A percentile compares a stretch with the other conserved stretches of the same genome.
phyloP scores from a whole-genome alignment of 1,139 yeast species.

The Geotrichum australiense region DNA sequence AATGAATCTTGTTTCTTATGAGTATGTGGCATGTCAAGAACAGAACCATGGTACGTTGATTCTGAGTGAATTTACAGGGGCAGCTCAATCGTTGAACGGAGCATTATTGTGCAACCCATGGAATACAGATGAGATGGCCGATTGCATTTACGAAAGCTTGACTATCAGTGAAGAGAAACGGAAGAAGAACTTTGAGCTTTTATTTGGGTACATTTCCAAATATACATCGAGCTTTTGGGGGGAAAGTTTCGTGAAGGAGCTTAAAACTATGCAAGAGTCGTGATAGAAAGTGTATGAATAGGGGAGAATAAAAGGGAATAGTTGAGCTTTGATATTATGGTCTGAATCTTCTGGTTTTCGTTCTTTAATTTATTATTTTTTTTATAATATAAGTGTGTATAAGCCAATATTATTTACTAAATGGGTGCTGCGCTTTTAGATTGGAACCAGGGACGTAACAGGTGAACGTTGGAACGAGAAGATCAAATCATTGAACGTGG shows the following conservation, averaged over 20 bases:
- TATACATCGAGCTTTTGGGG: constrained; percentile 98
- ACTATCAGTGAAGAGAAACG: constrained; percentile 79
- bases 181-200: constrained; percentile 66
- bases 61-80: constrained; percentile 93
- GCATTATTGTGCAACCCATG: constrained; percentile 93
- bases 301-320: too few species aligned
- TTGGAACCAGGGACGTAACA: too few species aligned
- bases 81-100: constrained; percentile 96
- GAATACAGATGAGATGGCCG: constrained; percentile 92
- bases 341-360: too few species aligned
- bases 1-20: constrained; percentile 94
- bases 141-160: constrained; percentile 77
- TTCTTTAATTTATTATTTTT: too few species aligned
- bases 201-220: constrained; percentile 81
- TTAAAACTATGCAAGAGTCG: too few species aligned
- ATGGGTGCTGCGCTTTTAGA: too few species aligned
- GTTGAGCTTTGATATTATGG: too few species aligned
- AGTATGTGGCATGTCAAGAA: constrained; percentile 93
- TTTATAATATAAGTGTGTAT: too few species aligned
- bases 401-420: too few species aligned
- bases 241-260: constrained; percentile 85
- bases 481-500: too few species aligned
- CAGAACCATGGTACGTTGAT: constrained; percentile 80
- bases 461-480: too few species aligned
- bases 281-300: too few species aligned